phyloP scores from a whole-genome alignment of 768 basidiomycete species.

The Russula virescens region DNA sequence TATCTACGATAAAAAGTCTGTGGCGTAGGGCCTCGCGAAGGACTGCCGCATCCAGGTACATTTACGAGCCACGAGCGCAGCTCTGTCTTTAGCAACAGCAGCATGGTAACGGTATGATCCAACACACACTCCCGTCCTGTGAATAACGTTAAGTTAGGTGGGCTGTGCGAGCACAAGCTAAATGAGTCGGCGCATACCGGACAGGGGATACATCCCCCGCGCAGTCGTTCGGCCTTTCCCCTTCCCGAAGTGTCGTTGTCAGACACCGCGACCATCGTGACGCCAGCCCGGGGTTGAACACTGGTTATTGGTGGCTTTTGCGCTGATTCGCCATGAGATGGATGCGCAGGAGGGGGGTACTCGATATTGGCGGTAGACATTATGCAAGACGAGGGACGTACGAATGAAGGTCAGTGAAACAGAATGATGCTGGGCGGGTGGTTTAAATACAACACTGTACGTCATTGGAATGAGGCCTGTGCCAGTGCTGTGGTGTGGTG shows the following conservation, averaged over 20 bases:
- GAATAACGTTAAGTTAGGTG: background rate
- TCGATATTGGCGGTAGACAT: constrained; percentile 14
- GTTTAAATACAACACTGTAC: background rate
- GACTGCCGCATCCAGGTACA: background rate
- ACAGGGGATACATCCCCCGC: constrained; percentile 21
- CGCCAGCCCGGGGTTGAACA: constrained; percentile 6
- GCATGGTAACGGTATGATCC: constrained; percentile 19
- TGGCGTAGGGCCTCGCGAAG: background rate
- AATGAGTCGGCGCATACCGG: constrained; percentile 5
- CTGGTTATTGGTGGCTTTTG: constrained; percentile 6
- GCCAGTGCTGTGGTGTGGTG: too few relatives aligned
- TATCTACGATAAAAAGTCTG: background rate
- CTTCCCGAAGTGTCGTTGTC: background rate
- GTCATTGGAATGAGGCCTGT: too few relatives aligned
- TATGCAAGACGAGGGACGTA: background rate
- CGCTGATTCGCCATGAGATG: background rate
- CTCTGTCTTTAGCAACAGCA: constrained; percentile 10
- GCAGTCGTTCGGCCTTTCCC: constrained; percentile 17
- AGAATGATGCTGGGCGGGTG: background rate
- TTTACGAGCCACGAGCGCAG: background rate
- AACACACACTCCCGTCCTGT: constrained; percentile 20
- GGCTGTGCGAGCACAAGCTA: too few relatives aligned
- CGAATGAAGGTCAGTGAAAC: background rate
- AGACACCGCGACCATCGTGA: constrained; percentile 2
- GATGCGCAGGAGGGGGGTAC: constrained; percentile 16